Conservation (phyloP, 805 yeast genomes). For the Kodamaea hsintzibuensis region DNA sequence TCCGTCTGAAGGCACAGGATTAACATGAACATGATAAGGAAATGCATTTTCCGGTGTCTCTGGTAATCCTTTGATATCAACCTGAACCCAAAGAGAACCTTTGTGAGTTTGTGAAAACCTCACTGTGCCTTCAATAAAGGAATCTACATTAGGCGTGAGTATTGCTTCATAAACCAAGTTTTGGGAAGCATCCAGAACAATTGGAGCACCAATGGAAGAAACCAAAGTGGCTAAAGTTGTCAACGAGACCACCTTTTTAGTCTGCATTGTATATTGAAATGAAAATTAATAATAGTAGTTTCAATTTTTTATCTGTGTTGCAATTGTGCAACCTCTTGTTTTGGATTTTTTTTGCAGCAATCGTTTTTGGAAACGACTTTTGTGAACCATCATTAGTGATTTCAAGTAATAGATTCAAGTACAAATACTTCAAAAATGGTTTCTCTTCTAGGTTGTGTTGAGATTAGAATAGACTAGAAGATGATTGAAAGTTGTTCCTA, state of each 20-base stretch:
- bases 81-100: constrained; percentile 35
- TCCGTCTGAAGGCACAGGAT: constrained; percentile 37
- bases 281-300: not conserved
- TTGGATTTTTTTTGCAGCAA: constrained; percentile 1
- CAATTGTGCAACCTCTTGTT: not conserved
- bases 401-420: too few relatives aligned
- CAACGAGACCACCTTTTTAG: not conserved
- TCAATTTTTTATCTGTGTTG: not conserved
- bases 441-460: too few relatives aligned
- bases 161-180: constrained; percentile 28
- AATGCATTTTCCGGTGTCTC: constrained; percentile 36
- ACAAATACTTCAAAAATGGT: too few relatives aligned
- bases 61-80: constrained; percentile 35
- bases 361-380: not conserved
- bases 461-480: too few relatives aligned
- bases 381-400: not conserved
- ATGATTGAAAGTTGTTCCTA: too few relatives aligned
- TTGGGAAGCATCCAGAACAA: constrained; percentile 28
- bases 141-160: constrained; percentile 19
- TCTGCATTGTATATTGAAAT: not conserved
- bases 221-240: not conserved
- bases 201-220: constrained; percentile 25
- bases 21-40: constrained; percentile 40
- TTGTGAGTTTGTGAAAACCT: constrained; percentile 27
- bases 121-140: constrained; percentile 30